These are phyloP conservation scores for Wickerhamiella occidentalis DNA, from an alignment of 805 yeast genomes.

Conservation along the genomic window DNA sequence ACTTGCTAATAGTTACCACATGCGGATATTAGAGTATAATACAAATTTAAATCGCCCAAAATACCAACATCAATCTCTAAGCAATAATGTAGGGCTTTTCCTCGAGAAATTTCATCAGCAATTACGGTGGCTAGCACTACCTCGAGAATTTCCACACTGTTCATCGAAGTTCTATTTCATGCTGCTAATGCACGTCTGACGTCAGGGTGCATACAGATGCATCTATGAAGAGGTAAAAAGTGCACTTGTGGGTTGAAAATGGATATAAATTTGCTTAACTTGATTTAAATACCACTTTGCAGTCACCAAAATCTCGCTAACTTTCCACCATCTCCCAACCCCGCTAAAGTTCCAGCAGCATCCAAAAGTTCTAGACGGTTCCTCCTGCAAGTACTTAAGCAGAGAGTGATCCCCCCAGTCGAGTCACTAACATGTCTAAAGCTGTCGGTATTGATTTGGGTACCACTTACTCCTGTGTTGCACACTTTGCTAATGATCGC, in stretches of 20 bases:
- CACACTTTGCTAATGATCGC: conserved; percentile 73
- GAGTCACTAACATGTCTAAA: conserved; percentile 12
- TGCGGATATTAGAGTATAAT: no score
- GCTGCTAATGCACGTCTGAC: conserved; percentile 2
- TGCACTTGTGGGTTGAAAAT: neutral
- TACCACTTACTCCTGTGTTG: conserved; percentile 94
- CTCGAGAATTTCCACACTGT: neutral
- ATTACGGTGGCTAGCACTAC: neutral
- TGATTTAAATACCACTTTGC: no score
- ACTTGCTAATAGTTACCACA: neutral
- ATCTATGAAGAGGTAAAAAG: neutral
- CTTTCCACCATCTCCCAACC: neutral
- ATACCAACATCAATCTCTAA: no score
- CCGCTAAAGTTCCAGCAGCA: conserved; percentile 5
- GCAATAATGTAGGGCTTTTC: no score
- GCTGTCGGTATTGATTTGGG: conserved; percentile 33
- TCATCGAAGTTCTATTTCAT: neutral
- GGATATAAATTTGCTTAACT: no score
- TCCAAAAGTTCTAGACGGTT: conserved; percentile 10
- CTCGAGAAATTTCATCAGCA: no score
- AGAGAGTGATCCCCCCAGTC: conserved; percentile 3
- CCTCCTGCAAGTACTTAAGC: conserved; percentile 8
- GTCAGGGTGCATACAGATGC: neutral
- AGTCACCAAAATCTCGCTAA: no score
- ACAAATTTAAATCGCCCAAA: no score